phyloP scores from a whole-genome alignment of 208 protist genomes.

The Tritrichomonas foetus region DNA sequence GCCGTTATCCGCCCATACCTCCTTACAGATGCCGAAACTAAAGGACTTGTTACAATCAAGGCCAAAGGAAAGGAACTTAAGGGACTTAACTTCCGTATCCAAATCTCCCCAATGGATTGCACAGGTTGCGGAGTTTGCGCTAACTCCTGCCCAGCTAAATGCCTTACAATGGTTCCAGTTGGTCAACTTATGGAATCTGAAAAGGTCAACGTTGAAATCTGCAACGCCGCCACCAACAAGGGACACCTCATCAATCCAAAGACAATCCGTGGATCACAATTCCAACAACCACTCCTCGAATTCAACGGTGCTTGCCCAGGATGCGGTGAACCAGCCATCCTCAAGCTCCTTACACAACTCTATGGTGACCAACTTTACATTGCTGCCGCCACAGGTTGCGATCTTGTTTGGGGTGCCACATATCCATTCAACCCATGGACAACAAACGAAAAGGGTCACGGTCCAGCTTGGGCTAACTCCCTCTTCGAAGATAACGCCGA shows the following conservation, averaged over 20 bases:
- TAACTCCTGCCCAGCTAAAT: neutral
- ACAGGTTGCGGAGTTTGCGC: neutral
- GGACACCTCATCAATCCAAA: no score
- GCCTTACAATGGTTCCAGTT: no score
- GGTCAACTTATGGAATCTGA: no score
- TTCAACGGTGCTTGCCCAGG: constrained; percentile 69
- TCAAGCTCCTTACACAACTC: constrained; percentile 69
- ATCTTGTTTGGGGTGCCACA: constrained; percentile 61
- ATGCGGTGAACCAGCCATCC: constrained; percentile 67
- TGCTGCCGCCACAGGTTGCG: constrained; percentile 69
- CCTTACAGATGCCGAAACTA: constrained; percentile 12
- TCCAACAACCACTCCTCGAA: constrained; percentile 65
- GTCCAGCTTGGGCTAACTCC: constrained; percentile 64
- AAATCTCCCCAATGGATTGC: neutral
- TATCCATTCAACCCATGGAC: constrained; percentile 56
- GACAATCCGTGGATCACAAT: constrained; percentile 48
- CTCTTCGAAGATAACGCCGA: constrained; percentile 69
- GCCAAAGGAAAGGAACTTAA: constrained; percentile 50
- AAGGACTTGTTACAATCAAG: constrained; percentile 44
- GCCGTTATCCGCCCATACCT: constrained; percentile 55
- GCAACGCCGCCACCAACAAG: no score
- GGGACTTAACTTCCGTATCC: neutral
- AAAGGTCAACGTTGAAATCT: no score
- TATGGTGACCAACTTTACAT: constrained; percentile 66
- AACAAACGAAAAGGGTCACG: constrained; percentile 58